Conservation (phyloP, 352 stramenopile species). For the Phytophthora fragariaefolia region DNA sequence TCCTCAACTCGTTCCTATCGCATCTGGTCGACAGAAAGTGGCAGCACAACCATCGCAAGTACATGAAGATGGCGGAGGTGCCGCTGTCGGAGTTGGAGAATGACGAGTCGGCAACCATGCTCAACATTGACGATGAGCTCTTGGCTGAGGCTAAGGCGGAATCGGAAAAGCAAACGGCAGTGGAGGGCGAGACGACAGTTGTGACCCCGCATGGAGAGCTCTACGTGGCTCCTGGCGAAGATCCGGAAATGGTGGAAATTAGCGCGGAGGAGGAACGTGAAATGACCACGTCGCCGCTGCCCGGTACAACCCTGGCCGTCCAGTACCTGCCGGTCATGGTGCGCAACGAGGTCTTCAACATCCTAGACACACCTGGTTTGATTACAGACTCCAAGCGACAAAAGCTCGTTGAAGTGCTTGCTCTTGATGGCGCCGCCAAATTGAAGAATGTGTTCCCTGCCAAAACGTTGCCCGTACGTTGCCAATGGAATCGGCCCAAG, state of each 20-base stretch:
- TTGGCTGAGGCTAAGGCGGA: constrained; percentile 21
- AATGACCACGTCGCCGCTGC: constrained; percentile 91
- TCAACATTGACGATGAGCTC: constrained; percentile 67
- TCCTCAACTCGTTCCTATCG: constrained; percentile 92
- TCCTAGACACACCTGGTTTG: constrained; percentile 80
- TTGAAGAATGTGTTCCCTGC: constrained; percentile 82
- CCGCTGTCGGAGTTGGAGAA: constrained; percentile 58
- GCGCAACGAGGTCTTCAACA: constrained; percentile 84
- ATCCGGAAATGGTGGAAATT: constrained; percentile 72
- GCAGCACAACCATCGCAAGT: constrained; percentile 88
- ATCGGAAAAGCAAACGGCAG: constrained; percentile 15
- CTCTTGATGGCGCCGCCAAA: constrained; percentile 63
- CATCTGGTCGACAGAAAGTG: constrained; percentile 83
- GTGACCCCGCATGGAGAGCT: constrained; percentile 42
- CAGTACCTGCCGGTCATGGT: constrained; percentile 81
- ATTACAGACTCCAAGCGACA: constrained; percentile 83
- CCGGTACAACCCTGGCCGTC: constrained; percentile 90
- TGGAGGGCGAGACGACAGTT: constrained; percentile 19
- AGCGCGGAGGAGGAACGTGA: constrained; percentile 66
- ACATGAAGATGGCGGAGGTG: constrained; percentile 78
- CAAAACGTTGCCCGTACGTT: constrained; percentile 71
- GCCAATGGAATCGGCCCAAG: not conserved
- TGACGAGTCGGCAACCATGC: constrained; percentile 48
- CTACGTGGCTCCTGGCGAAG: constrained; percentile 63
- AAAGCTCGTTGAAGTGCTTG: constrained; percentile 80